Percentiles rank a stretch among this genome's conserved stretches.
phyloP scores from a whole-genome alignment of 805 yeast genomes.

The Candida suzukii region DNA sequence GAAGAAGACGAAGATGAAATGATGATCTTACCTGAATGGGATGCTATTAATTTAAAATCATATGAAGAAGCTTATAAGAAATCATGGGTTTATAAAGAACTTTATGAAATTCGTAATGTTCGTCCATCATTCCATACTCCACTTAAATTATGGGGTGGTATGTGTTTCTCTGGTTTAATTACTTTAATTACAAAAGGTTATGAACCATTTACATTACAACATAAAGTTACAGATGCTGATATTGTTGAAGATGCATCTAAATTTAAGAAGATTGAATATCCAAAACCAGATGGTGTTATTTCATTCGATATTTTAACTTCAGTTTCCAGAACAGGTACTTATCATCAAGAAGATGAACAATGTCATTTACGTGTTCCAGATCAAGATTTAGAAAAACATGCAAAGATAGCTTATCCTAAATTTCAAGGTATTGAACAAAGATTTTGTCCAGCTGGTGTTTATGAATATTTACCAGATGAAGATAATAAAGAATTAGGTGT shows the following conservation, averaged over 20 bases:
- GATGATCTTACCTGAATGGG: conserved; percentile 27
- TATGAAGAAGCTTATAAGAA: conserved; percentile 61
- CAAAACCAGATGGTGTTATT: conserved; percentile 91
- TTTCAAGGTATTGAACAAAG: conserved; percentile 84
- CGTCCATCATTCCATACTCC: conserved; percentile 84
- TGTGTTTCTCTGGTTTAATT: conserved; percentile 76
- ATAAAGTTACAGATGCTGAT: conserved; percentile 59
- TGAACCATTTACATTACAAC: conserved; percentile 83
- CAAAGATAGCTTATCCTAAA: conserved; percentile 60
- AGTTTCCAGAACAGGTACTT: conserved; percentile 95
- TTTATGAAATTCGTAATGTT: conserved; percentile 78
- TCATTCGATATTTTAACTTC: conserved; percentile 90
- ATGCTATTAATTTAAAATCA: conserved; percentile 41
- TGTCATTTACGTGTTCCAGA: conserved; percentile 73
- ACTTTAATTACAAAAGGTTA: conserved; percentile 72
- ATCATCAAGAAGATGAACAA: conserved; percentile 89
- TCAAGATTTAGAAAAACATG: conserved; percentile 61
- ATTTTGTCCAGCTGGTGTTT: conserved; percentile 98
- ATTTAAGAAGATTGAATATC: conserved; percentile 72
- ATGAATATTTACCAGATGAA: conserved; percentile 77
- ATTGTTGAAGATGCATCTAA: conserved; percentile 63
- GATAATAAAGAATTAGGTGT: conserved; percentile 49
- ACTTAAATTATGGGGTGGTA: conserved; percentile 75
- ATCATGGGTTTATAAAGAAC: conserved; percentile 85
- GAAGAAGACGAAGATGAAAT: conserved; percentile 32